A percentile compares a stretch with the other conserved stretches of the same genome.
Evolutionary conservation across 352 stramenopile species (phyloP).

Genomic region (Phytopythium oedochilum): DNA sequence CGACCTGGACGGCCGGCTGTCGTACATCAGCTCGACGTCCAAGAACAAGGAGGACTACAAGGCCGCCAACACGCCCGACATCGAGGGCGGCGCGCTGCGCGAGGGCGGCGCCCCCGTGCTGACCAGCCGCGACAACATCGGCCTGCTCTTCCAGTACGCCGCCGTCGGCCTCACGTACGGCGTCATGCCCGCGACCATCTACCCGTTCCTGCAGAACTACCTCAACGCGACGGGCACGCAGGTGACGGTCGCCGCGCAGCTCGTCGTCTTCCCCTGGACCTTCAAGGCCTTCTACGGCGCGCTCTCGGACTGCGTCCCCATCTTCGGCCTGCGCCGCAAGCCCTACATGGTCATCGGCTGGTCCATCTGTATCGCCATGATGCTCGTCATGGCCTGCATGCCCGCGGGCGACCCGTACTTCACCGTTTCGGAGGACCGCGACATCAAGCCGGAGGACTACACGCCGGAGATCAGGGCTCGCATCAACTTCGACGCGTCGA

Average conservation of each 20-base stretch:
- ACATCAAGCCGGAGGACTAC: slow-evolving; percentile 14
- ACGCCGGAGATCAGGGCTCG: slow-evolving; percentile 11
- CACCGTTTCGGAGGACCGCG: slow-evolving; percentile 9
- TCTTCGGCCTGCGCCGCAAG: slow-evolving; percentile 56
- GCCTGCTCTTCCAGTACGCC: slow-evolving; percentile 31
- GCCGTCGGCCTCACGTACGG: slow-evolving; percentile 21
- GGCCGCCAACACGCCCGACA: slow-evolving; percentile 19
- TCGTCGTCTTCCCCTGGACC: slow-evolving; percentile 33
- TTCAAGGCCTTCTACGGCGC: slow-evolving; percentile 72
- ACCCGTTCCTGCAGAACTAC: slow-evolving; percentile 28
- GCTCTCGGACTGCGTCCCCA: slow-evolving; percentile 65
- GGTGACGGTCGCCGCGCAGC: slow-evolving; percentile 18
- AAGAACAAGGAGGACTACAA: slow-evolving; percentile 18
- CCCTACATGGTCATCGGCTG: slow-evolving; percentile 63
- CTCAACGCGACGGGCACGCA: slow-evolving; percentile 23
- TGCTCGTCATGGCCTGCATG: slow-evolving; percentile 27
- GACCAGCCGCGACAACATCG: slow-evolving; percentile 16
- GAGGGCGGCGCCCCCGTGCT: slow-evolving; percentile 11
- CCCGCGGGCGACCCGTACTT: slow-evolving; percentile 35
- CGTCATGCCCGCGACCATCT: slow-evolving; percentile 21
- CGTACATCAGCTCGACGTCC: slow-evolving; percentile 25
- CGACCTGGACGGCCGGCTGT: slow-evolving; percentile 28
- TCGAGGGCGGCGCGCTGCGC: slow-evolving; percentile 28
- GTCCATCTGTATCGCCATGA: slow-evolving; percentile 19
- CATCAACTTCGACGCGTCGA: slow-evolving; percentile 31